Evolutionary conservation across 2,329 filamentous ascomycete species (phyloP).

Genomic region (Fusarium solani-melongenae): DNA sequence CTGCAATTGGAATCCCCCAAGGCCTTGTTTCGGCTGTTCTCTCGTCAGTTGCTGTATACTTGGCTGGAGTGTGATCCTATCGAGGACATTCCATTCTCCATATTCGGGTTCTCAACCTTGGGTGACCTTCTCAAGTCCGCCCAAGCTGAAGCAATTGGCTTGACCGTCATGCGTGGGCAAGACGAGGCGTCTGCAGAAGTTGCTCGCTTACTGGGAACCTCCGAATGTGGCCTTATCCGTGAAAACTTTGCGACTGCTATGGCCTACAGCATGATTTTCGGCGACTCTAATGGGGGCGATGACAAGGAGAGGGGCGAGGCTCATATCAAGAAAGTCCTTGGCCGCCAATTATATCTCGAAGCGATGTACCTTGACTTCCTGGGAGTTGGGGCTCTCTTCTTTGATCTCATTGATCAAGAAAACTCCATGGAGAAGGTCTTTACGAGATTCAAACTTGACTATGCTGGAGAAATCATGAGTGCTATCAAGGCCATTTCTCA

Average conservation of each 20-base stretch:
- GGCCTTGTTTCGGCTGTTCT: conserved; percentile 84
- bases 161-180: conserved; percentile 85
- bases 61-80: conserved; percentile 80
- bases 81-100: conserved; percentile 81
- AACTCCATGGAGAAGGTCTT: conserved; percentile 77
- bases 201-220: conserved; percentile 64
- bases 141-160: conserved; percentile 80
- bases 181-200: conserved; percentile 71
- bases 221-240: conserved; percentile 68
- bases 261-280: conserved; percentile 83
- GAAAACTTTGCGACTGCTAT: conserved; percentile 80
- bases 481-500: conserved; percentile 77
- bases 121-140: conserved; percentile 75
- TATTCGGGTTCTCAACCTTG: conserved; percentile 82
- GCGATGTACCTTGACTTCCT: conserved; percentile 78
- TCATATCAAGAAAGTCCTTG: conserved; percentile 75
- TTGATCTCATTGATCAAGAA: conserved; percentile 82
- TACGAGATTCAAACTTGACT: conserved; percentile 65
- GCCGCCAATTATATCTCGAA: conserved; percentile 71
- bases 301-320: conserved; percentile 69
- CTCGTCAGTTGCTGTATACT: conserved; percentile 88
- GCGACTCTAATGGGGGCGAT: conserved; percentile 42
- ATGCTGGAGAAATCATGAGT: conserved; percentile 72
- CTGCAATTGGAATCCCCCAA: conserved; percentile 74
- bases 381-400: conserved; percentile 79